These are phyloP conservation scores for Olyra latifolia DNA, from an alignment of 176 grass and related monocot genomes.

Conservation along the genomic window DNA sequence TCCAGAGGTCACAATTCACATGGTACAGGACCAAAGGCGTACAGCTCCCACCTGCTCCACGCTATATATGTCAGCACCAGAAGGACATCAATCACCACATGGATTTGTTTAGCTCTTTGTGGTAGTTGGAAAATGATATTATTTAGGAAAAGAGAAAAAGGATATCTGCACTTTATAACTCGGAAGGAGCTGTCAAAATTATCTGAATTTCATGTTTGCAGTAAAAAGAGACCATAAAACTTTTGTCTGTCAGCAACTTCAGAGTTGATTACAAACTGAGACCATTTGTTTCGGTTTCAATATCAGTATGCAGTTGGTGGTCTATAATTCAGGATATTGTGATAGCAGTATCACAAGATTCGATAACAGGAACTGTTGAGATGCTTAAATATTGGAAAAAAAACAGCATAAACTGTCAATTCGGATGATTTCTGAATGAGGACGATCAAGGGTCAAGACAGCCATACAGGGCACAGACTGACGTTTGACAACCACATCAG, in stretches of 20 bases:
- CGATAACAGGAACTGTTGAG: neutral
- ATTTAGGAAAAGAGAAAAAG: neutral
- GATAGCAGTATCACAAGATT: neutral
- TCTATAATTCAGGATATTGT: neutral
- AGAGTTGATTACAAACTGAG: neutral
- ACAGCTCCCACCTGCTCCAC: neutral
- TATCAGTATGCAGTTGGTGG: neutral
- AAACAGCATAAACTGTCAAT: neutral
- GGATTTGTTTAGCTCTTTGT: neutral
- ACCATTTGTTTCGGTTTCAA: neutral
- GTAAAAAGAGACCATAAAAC: too few species aligned
- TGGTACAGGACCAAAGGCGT: neutral
- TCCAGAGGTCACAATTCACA: constrained; percentile 11
- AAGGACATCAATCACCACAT: neutral
- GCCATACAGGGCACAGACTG: neutral
- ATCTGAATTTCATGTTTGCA: neutral
- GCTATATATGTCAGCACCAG: neutral
- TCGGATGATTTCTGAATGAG: neutral
- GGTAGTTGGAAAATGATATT: neutral
- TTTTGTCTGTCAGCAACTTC: neutral
- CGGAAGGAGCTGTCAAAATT: neutral
- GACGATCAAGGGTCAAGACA: neutral
- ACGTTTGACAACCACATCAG: too few species aligned
- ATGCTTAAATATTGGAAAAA: neutral
- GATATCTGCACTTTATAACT: neutral